Percentiles rank a stretch among this genome's conserved stretches.
phyloP scores from a whole-genome alignment of 192 early-diverging fungal species.

The Allomyces macrogynus region DNA sequence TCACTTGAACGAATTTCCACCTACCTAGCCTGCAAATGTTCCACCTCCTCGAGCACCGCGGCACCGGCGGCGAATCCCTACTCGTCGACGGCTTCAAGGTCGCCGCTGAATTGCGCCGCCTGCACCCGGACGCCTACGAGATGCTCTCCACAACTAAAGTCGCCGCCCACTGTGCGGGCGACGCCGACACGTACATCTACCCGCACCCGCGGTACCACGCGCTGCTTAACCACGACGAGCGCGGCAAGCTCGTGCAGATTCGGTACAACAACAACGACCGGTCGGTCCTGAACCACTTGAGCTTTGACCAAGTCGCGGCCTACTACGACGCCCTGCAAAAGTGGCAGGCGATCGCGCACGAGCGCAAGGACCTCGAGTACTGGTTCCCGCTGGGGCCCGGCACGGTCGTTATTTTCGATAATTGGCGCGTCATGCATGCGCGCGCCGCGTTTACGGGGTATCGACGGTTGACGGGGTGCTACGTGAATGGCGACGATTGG shows the following conservation, averaged over 20 bases:
- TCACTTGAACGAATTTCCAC: neutral
- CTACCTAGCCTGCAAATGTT: slow-evolving; percentile 47
- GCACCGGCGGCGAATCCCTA: slow-evolving; percentile 49
- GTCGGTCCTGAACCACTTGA: slow-evolving; percentile 28
- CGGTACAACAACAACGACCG: slow-evolving; percentile 74
- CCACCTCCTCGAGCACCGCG: slow-evolving; percentile 46
- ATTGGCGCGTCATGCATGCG: slow-evolving; percentile 66
- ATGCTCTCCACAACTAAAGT: slow-evolving; percentile 34
- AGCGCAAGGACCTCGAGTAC: slow-evolving; percentile 30
- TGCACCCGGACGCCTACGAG: slow-evolving; percentile 33
- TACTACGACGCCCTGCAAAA: slow-evolving; percentile 52
- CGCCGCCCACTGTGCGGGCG: slow-evolving; percentile 55
- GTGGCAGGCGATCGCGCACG: slow-evolving; percentile 35
- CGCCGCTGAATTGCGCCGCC: slow-evolving; percentile 34
- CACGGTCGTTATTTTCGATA: slow-evolving; percentile 52
- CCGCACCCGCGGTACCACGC: slow-evolving; percentile 35
- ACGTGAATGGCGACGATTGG: slow-evolving; percentile 60
- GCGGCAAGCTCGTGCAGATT: slow-evolving; percentile 36
- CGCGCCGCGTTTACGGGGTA: slow-evolving; percentile 48
- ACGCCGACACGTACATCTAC: slow-evolving; percentile 34
- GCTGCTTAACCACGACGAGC: slow-evolving; percentile 42
- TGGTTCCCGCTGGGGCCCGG: slow-evolving; percentile 50
- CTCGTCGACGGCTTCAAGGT: slow-evolving; percentile 63
- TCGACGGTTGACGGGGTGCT: slow-evolving; percentile 43
- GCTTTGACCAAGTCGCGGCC: slow-evolving; percentile 18